Conservation (phyloP, 1,284 basidiomycete species). For the Ganoderma boninense region DNA sequence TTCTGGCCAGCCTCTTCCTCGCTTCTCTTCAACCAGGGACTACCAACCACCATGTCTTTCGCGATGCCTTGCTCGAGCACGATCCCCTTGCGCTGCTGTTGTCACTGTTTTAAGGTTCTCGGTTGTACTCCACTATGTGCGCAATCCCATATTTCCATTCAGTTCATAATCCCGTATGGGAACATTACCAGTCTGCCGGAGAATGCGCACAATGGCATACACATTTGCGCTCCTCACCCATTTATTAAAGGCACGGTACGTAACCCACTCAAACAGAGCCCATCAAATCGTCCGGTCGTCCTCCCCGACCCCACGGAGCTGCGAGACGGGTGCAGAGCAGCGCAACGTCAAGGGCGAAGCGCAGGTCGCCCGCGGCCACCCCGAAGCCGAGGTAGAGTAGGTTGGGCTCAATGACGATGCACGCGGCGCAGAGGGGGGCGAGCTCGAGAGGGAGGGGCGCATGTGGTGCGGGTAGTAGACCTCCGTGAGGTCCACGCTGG, state of each 20-base stretch:
- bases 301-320: conserved; percentile 4
- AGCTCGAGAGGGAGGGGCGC: conserved; percentile 13
- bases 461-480: conserved; percentile 24
- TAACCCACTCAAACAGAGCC: not conserved
- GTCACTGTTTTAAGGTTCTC: not conserved
- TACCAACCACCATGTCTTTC: not conserved
- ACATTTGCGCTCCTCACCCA: not conserved
- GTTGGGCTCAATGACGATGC: conserved; percentile 20
- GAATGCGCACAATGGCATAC: not conserved
- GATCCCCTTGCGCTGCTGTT: not conserved
- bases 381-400: conserved; percentile 20
- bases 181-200: conserved; percentile 2
- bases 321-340: conserved; percentile 13
- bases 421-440: conserved; percentile 18
- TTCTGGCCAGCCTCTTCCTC: not conserved
- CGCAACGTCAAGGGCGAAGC: conserved; percentile 16
- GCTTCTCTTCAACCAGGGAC: not conserved
- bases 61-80: not conserved
- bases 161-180: not conserved
- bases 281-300: conserved; percentile 7
- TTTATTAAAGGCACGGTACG: not conserved
- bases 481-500: conserved; percentile 13
- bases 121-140: not conserved
- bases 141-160: not conserved
- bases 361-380: conserved; percentile 17